phyloP scores from a whole-genome alignment of 768 basidiomycete genomes.

The Pisolithus marmoratus region DNA sequence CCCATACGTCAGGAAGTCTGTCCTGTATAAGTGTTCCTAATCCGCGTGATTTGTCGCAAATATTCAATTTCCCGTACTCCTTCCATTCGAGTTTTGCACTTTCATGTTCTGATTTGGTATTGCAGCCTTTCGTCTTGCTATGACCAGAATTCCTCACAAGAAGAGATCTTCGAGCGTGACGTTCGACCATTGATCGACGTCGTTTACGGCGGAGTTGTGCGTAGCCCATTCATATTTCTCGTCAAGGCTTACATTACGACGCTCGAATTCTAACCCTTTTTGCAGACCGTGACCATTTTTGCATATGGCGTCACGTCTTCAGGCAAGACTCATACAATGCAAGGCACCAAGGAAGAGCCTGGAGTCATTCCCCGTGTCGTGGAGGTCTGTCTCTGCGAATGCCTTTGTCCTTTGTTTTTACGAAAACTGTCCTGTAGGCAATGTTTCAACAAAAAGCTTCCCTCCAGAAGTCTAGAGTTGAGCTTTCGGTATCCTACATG shows the following conservation, averaged over 20 bases:
- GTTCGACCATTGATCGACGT: conserved; percentile 75
- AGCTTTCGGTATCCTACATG: conserved; percentile 67
- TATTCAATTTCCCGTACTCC: conserved; percentile 75
- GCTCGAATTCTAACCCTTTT: background rate
- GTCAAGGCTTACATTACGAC: background rate
- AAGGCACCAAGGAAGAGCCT: conserved; percentile 66
- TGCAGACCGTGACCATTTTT: conserved; percentile 79
- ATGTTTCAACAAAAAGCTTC: conserved; percentile 49
- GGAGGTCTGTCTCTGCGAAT: conserved; percentile 38
- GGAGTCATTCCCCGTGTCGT: conserved; percentile 84
- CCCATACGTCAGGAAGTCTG: conserved; percentile 35
- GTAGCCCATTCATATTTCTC: conserved; percentile 18
- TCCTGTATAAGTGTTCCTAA: conserved; percentile 63
- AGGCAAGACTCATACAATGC: conserved; percentile 93
- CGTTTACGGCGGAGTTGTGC: conserved; percentile 69
- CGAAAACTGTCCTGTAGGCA: conserved; percentile 30
- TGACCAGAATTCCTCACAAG: conserved; percentile 62
- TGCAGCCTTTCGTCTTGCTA: conserved; percentile 71
- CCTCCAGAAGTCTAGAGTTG: conserved; percentile 37
- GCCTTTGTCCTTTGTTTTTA: background rate
- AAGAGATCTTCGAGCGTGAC: conserved; percentile 71
- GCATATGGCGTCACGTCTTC: conserved; percentile 90
- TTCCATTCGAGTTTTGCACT: background rate
- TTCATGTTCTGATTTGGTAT: conserved; percentile 2
- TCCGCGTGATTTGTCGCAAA: conserved; percentile 58